Evolutionary conservation across 1,139 yeast species (phyloP).

Genomic region (Debaryomyces singareniensis): DNA sequence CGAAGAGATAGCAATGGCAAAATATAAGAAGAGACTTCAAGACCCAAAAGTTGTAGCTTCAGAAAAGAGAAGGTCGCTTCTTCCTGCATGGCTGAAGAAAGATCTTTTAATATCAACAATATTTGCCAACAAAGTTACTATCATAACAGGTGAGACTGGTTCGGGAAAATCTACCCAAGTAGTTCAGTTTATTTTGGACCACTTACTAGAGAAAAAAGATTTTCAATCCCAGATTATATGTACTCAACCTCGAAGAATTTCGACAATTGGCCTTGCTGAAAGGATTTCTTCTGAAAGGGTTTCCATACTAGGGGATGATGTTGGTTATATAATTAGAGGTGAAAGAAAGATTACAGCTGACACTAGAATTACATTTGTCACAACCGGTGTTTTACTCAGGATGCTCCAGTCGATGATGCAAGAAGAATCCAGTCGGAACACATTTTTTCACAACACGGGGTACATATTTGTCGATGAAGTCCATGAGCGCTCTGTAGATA

Average conservation of each 20-base stretch:
- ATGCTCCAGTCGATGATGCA: constrained; percentile 57
- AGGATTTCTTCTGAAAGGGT: constrained; percentile 83
- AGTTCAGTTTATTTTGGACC: constrained; percentile 81
- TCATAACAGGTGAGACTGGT: constrained; percentile 96
- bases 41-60: constrained; percentile 14
- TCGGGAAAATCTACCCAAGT: constrained; percentile 93
- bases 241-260: constrained; percentile 94
- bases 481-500: constrained; percentile 89
- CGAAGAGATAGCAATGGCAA: constrained; percentile 8
- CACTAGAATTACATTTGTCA: constrained; percentile 78
- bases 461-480: constrained; percentile 90
- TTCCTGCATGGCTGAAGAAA: constrained; percentile 83
- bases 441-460: constrained; percentile 48
- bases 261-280: constrained; percentile 91
- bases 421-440: constrained; percentile 8
- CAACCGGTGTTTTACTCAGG: constrained; percentile 87
- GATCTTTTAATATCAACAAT: constrained; percentile 52
- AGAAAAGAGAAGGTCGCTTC: constrained; percentile 33
- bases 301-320: constrained; percentile 62
- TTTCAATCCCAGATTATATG: constrained; percentile 62
- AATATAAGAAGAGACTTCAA: constrained; percentile 12
- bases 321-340: constrained; percentile 88
- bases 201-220: constrained; percentile 39
- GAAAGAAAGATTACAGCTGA: constrained; percentile 58
- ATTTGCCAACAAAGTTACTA: constrained; percentile 53